Evolutionary conservation across 1,284 basidiomycete genomes (phyloP).

Genomic region (Rhodotorula sp.): DNA sequence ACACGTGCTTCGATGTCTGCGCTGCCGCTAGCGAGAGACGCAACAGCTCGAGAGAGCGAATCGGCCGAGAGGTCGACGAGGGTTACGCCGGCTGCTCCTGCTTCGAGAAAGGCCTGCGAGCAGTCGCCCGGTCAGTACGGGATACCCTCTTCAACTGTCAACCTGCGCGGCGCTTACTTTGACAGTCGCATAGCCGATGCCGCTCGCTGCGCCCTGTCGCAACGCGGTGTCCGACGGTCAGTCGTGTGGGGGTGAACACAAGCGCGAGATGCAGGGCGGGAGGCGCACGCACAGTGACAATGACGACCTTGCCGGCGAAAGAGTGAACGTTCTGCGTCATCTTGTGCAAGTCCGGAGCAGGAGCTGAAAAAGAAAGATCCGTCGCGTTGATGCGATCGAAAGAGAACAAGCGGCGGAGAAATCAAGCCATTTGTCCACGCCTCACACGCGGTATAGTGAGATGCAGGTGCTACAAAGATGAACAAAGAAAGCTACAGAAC

Average conservation of each 20-base stretch:
- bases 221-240: not conserved
- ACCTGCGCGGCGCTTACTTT: not conserved
- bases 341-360: not conserved
- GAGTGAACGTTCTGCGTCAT: not conserved
- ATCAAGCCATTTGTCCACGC: no score
- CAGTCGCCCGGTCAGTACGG: accelerated
- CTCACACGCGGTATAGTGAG: no score
- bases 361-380: not conserved
- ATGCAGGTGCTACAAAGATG: no score
- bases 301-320: conserved; percentile 8
- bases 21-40: not conserved
- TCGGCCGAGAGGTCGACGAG: conserved; percentile 11
- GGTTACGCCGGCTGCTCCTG: conserved; percentile 9
- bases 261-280: not conserved
- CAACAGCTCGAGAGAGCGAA: not conserved
- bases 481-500: no score
- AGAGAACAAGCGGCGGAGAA: no score
- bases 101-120: conserved; percentile 12
- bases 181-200: conserved; percentile 14
- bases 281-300: conserved; percentile 9
- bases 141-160: accelerated
- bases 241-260: not conserved
- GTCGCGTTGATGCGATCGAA: not conserved
- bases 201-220: conserved; percentile 9
- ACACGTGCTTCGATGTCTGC: not conserved